Conservation (phyloP, 2,329 filamentous ascomycete genomes). For the Canariomyces notabilis region DNA sequence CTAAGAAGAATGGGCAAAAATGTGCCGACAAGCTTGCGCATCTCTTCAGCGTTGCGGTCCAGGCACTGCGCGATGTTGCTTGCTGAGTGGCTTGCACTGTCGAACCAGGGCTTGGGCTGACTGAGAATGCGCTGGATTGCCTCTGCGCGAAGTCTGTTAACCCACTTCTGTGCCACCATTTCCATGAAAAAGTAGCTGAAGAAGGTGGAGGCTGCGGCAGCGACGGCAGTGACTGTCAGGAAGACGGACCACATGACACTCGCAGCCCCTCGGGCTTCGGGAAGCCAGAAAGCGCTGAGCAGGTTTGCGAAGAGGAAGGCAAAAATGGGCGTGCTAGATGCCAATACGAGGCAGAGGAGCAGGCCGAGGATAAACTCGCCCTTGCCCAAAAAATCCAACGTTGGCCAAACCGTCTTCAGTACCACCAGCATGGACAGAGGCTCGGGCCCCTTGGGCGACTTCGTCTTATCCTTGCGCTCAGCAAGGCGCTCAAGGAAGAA, state of each 20-base stretch:
- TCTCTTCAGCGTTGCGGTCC: constrained; percentile 80
- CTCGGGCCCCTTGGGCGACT: constrained; percentile 1
- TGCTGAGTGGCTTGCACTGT: constrained; percentile 59
- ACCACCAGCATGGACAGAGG: constrained; percentile 46
- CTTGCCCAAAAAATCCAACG: constrained; percentile 47
- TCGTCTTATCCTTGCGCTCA: constrained; percentile 19
- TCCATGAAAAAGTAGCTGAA: constrained; percentile 68
- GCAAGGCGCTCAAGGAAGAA: constrained; percentile 24
- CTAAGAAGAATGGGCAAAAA: constrained; percentile 69
- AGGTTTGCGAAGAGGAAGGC: constrained; percentile 31
- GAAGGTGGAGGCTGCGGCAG: constrained; percentile 63
- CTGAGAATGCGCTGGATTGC: constrained; percentile 65
- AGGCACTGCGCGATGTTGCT: constrained; percentile 64
- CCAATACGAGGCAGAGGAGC: constrained; percentile 57
- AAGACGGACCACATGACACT: constrained; percentile 64
- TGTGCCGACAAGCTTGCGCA: constrained; percentile 73
- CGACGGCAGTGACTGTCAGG: constrained; percentile 62
- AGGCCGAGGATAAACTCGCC: constrained; percentile 55
- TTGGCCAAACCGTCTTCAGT: constrained; percentile 66
- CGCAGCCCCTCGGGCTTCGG: constrained; percentile 41
- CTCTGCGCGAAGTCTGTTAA: constrained; percentile 62
- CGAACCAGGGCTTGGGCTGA: constrained; percentile 77
- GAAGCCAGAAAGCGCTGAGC: constrained; percentile 68
- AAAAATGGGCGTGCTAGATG: constrained; percentile 60
- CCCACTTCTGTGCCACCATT: constrained; percentile 67